phyloP scores from a whole-genome alignment of 106 monocot genomes.

The Acorus gramineus region DNA sequence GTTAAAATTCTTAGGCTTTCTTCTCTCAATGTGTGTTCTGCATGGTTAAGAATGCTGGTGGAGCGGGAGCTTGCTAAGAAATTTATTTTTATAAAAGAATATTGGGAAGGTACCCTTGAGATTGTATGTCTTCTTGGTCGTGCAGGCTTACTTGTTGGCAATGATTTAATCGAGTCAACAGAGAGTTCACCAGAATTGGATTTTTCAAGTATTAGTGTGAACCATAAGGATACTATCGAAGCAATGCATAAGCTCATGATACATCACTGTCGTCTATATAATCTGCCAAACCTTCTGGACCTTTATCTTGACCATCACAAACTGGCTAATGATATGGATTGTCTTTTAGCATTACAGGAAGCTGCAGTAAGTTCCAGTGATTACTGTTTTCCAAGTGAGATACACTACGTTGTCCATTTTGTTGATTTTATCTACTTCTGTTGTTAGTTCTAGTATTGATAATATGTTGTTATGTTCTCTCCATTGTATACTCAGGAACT shows the following conservation, averaged over 20 bases:
- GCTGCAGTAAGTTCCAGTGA: slow-evolving; percentile 60
- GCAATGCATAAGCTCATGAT: slow-evolving; percentile 67
- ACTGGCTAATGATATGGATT: slow-evolving; percentile 38
- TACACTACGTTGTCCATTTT: too few species aligned
- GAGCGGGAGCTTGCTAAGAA: slow-evolving; percentile 73
- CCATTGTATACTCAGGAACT: too few species aligned
- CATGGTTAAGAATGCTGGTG: slow-evolving; percentile 55
- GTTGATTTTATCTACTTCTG: too few species aligned
- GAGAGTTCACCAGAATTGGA: slow-evolving; percentile 22
- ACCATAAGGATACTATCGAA: slow-evolving; percentile 24
- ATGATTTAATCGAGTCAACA: slow-evolving; percentile 9
- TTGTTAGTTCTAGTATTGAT: too few species aligned
- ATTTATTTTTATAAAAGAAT: slow-evolving; percentile 71
- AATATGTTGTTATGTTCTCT: too few species aligned
- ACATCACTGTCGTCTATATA: slow-evolving; percentile 44
- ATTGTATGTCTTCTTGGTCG: slow-evolving; percentile 53
- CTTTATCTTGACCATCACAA: slow-evolving; percentile 77
- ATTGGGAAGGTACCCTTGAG: slow-evolving; percentile 59
- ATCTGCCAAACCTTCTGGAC: slow-evolving; percentile 68
- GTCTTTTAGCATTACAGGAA: slow-evolving; percentile 37
- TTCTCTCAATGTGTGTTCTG: slow-evolving; percentile 31
- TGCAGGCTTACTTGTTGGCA: slow-evolving; percentile 39
- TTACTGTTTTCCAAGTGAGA: background rate
- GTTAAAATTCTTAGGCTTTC: slow-evolving; percentile 53
- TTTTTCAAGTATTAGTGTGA: slow-evolving; percentile 7